Percentiles rank a stretch among this genome's conserved stretches.
These are phyloP conservation scores for Plasmodium coatneyi DNA, from an alignment of 169 alveolate species.

Conservation along the genomic window DNA sequence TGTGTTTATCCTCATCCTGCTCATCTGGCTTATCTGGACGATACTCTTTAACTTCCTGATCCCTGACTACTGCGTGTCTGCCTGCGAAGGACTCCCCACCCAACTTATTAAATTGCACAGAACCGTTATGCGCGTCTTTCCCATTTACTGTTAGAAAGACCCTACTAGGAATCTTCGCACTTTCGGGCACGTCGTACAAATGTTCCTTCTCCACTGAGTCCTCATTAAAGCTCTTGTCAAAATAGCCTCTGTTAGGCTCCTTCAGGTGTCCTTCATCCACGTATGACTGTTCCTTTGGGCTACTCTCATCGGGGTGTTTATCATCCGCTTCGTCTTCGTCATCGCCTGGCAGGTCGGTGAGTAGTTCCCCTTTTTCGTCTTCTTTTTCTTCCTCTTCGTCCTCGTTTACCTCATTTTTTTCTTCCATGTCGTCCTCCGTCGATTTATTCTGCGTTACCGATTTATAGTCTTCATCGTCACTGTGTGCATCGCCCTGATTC, in stretches of 20 bases:
- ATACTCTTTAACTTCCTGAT: not conserved
- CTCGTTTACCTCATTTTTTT: not conserved
- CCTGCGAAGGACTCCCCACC: not conserved
- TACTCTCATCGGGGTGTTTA: not conserved
- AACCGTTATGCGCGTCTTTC: not conserved
- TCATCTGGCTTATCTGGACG: not conserved
- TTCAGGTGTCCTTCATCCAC: not conserved
- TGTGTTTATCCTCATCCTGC: slow-evolving; percentile 9
- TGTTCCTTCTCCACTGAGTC: not conserved
- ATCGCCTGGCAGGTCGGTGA: not conserved
- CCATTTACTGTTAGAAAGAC: not conserved
- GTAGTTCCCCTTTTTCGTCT: not conserved
- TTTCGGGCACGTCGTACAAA: not conserved
- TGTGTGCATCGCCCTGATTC: not conserved
- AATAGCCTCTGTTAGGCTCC: slow-evolving; percentile 2
- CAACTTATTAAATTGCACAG: not conserved
- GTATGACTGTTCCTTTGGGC: not conserved
- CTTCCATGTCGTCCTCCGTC: not conserved
- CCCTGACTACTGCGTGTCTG: not conserved
- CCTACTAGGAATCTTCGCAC: not conserved
- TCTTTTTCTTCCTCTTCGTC: not conserved
- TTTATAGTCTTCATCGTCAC: not conserved
- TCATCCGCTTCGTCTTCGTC: not conserved
- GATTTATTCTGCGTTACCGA: not conserved
- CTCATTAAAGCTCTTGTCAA: not conserved